Conservation (phyloP, 192 early-diverging fungal species). For the Backusella liffmaniae region DNA sequence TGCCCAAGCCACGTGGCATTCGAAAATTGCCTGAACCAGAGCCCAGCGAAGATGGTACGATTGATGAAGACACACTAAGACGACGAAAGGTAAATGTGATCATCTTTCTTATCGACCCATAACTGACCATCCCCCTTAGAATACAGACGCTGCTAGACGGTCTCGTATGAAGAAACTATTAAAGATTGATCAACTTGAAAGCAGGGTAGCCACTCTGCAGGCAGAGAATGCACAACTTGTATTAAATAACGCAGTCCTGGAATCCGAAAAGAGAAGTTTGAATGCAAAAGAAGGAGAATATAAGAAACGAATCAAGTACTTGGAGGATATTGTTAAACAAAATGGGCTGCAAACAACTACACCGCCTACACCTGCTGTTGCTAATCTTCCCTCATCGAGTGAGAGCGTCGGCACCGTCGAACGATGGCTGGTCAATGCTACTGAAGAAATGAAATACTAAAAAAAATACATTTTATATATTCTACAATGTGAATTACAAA, state of each 20-base stretch:
- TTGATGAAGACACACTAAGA: conserved; percentile 36
- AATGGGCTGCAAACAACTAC: neutral
- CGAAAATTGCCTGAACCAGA: conserved; percentile 31
- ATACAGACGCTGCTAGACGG: conserved; percentile 91
- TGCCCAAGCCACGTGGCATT: conserved; percentile 38
- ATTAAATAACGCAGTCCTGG: conserved; percentile 32
- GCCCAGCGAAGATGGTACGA: conserved; percentile 24
- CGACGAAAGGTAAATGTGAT: conserved; percentile 23
- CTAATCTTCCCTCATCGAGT: neutral
- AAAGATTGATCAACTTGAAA: conserved; percentile 79
- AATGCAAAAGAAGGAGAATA: conserved; percentile 28
- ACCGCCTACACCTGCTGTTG: neutral
- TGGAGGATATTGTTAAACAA: conserved; percentile 23
- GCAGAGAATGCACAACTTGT: conserved; percentile 66
- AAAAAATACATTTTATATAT: neutral
- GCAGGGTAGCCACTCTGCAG: conserved; percentile 74
- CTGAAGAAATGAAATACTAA: neutral
- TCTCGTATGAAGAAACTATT: conserved; percentile 82
- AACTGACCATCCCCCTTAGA: conserved; percentile 33
- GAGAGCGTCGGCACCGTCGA: neutral
- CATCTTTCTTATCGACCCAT: no score
- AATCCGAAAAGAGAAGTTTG: conserved; percentile 31
- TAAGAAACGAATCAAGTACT: conserved; percentile 30
- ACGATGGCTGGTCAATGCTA: neutral
- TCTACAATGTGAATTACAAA: no score